phyloP scores from a whole-genome alignment of 2,329 filamentous ascomycete genomes.

The Seiridium unicorne region DNA sequence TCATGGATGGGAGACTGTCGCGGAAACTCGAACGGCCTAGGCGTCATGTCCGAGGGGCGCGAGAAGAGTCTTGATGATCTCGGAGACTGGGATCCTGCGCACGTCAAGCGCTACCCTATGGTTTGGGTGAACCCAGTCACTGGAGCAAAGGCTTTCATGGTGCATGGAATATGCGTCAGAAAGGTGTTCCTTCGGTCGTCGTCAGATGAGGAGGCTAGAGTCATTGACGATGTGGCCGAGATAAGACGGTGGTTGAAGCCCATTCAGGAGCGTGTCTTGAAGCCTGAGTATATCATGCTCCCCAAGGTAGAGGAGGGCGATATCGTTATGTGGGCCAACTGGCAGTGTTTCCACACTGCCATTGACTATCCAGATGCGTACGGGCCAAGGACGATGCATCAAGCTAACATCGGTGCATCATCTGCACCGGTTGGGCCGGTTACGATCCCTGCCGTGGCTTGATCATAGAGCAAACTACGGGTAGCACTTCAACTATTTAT shows the following conservation, averaged over 20 bases:
- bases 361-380: conserved; percentile 40
- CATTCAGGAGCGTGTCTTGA: conserved; percentile 37
- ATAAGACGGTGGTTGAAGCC: conserved; percentile 33
- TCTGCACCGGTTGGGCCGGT: conserved; percentile 15
- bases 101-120: conserved; percentile 41
- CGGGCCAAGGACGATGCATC: conserved; percentile 42
- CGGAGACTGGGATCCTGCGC: conserved; percentile 29
- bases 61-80: conserved; percentile 36
- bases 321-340: conserved; percentile 43
- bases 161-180: conserved; percentile 38
- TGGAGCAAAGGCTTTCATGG: conserved; percentile 39
- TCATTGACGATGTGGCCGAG: conserved; percentile 35
- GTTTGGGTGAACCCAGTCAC: conserved; percentile 44
- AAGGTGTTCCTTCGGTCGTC: conserved; percentile 35
- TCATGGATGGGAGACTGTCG: conserved; percentile 40
- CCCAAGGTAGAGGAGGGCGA: conserved; percentile 39
- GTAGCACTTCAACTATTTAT: no score
- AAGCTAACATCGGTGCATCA: conserved; percentile 39
- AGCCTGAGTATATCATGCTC: conserved; percentile 40
- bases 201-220: conserved; percentile 26
- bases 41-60: conserved; percentile 34
- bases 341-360: conserved; percentile 38
- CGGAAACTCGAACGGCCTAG: conserved; percentile 37
- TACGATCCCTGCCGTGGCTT: conserved; percentile 11
- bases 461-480: no score